Base-by-base conservation (phyloP, 257 asterid genomes). In the Ilex aquifolium region DNA sequence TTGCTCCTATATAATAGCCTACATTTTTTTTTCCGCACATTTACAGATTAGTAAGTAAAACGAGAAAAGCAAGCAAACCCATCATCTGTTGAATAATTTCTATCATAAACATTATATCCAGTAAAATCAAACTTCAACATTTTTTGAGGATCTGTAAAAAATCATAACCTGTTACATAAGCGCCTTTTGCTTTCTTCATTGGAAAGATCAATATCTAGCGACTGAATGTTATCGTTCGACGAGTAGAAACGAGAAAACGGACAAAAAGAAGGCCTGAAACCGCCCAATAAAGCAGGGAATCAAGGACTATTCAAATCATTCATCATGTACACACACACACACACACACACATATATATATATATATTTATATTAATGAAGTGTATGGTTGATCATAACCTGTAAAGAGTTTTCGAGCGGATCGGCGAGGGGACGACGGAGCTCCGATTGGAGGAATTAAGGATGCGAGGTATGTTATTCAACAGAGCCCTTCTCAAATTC, bases 1-100 rank as follows among this genome's bases (percentile, higher is more conserved):
- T 84, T 91, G 80, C 98, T 91, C 80, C 96, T 81, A 57, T 88
- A 91, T 53, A 88, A 57, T 67, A 91, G 74, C 84, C 98, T 91
- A 72, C 51, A 79, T 32, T 52, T 60, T 42, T 63, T 21, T 7
- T 7, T 7, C 42, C 42, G 7, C 42, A 36, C 42, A 4, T 36
- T 36, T 59, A 39, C 44, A 55, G 2, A 57, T 10, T 10, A 46
- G 10, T 10, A 46, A 7, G 10, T 11, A 14, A 3, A 5, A 11
- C 3, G 48, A 46, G 10, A 46, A 7, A 10, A 46, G 3, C 52
- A 46, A 14, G 13, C 52, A 46, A 3, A 46, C 52, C n/a, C 52
- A 46, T 46, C 52, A 46, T 46, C 14, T 10, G 10, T 46, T 46
- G 10, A 46, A 36, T 10, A 46, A 14, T 11, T 42, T 42, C 48